These are phyloP conservation scores for Leccinum fibrillosum DNA, from an alignment of 768 basidiomycete species.

Conservation along the genomic window DNA sequence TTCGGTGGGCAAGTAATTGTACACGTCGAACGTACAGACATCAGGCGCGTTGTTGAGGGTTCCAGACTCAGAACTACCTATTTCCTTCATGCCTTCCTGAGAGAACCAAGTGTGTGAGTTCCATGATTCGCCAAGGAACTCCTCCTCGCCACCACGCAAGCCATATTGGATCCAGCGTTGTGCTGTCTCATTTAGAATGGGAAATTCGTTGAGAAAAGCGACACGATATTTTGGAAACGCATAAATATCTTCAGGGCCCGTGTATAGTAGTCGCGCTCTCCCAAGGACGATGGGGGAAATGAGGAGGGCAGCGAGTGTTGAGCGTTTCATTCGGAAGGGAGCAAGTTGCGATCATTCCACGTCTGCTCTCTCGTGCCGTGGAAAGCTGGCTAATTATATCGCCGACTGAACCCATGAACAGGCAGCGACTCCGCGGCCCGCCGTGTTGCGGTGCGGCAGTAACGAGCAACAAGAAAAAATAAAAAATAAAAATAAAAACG, in stretches of 20 bases:
- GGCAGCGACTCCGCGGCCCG: conserved; percentile 29
- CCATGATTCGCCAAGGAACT: conserved; percentile 73
- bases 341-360: conserved; percentile 6
- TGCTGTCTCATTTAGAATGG: conserved; percentile 69
- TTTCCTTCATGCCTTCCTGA: conserved; percentile 49
- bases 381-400: conserved; percentile 28
- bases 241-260: conserved; percentile 75
- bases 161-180: conserved; percentile 72
- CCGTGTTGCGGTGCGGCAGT: neutral
- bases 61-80: conserved; percentile 51
- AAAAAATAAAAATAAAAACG: neutral
- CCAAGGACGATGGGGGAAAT: conserved; percentile 12
- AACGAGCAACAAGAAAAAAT: neutral
- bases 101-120: conserved; percentile 37
- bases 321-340: conserved; percentile 16
- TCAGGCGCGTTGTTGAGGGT: conserved; percentile 19
- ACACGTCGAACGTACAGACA: conserved; percentile 38
- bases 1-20: conserved; percentile 3
- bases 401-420: conserved; percentile 28
- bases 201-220: conserved; percentile 75
- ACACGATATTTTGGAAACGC: conserved; percentile 83
- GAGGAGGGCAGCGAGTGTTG: conserved; percentile 13
- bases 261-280: conserved; percentile 48
- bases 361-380: conserved; percentile 12
- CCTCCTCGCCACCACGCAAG: conserved; percentile 67